Evolutionary conservation across 345 rosid species (phyloP).

Genomic region (Hypericum androsaemum): DNA sequence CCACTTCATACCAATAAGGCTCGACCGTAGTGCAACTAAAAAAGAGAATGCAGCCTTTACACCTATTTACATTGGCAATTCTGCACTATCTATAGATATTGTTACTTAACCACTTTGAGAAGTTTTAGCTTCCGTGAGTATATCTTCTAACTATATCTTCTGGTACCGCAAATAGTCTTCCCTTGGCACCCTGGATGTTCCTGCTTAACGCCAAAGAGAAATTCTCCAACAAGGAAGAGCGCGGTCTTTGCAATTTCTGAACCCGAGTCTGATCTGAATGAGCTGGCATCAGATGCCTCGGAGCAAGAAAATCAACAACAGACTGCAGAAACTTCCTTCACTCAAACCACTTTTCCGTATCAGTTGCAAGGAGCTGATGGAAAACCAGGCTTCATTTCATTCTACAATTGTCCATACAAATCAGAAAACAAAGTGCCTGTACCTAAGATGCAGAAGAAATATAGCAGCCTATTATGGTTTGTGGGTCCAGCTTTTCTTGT

Average conservation of each 20-base stretch:
- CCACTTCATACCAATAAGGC: too few species aligned
- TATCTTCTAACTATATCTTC: neutral
- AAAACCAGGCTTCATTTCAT: slow-evolving; percentile 72
- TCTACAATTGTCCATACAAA: slow-evolving; percentile 48
- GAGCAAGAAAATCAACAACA: slow-evolving; percentile 26
- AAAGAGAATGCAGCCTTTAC: too few species aligned
- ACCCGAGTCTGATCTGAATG: slow-evolving; percentile 35
- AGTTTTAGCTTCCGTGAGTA: too few species aligned
- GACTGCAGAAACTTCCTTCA: slow-evolving; percentile 30
- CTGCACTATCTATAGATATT: too few species aligned
- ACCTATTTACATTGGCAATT: too few species aligned
- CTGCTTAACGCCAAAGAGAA: slow-evolving; percentile 23
- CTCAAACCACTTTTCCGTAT: slow-evolving; percentile 25
- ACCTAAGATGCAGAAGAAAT: slow-evolving; percentile 28
- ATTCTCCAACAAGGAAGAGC: slow-evolving; percentile 24
- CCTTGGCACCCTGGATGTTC: slow-evolving; percentile 16
- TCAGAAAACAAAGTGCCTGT: slow-evolving; percentile 22
- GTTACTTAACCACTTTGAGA: too few species aligned
- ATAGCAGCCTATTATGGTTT: slow-evolving; percentile 61
- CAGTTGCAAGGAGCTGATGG: slow-evolving; percentile 44
- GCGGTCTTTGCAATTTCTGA: slow-evolving; percentile 29
- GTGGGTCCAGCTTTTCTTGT: slow-evolving; percentile 85
- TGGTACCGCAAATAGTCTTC: slow-evolving; percentile 25
- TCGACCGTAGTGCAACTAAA: too few species aligned
- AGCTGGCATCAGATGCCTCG: slow-evolving; percentile 18